Conservation (phyloP, 495 filamentous ascomycete species). For the Geoglossum glabrum region DNA sequence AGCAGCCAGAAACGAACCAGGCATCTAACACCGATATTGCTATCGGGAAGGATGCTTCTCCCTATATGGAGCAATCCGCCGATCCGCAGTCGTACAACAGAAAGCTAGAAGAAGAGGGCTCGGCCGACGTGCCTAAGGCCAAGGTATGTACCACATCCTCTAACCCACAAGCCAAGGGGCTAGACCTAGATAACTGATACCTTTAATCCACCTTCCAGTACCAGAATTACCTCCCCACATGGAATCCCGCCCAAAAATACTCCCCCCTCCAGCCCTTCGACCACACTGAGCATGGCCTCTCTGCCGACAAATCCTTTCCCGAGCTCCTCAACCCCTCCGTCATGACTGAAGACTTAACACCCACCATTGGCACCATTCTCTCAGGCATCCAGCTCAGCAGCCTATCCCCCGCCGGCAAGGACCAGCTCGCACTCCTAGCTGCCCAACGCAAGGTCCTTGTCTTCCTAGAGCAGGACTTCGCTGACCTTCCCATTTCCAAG, state of each 20-base stretch:
- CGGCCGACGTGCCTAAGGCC: no score
- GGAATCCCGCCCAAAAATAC: slow-evolving; percentile 9
- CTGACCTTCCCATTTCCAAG: slow-evolving; percentile 46
- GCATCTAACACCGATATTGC: no score
- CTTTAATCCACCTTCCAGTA: neutral
- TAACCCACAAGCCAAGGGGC: no score
- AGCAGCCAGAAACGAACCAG: no score
- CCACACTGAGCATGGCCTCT: slow-evolving; percentile 19
- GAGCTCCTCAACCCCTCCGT: slow-evolving; percentile 20
- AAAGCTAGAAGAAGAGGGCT: no score
- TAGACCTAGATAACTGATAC: no score
- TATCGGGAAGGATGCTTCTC: no score
- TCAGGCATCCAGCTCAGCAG: slow-evolving; percentile 54
- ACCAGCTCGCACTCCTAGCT: slow-evolving; percentile 61
- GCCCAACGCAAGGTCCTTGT: slow-evolving; percentile 61
- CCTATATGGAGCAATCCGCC: no score
- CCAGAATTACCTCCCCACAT: neutral
- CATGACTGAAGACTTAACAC: slow-evolving; percentile 38
- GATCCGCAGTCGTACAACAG: no score
- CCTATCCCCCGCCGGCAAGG: slow-evolving; percentile 45
- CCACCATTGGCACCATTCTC: slow-evolving; percentile 57
- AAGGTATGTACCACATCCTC: neutral
- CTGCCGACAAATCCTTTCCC: no score
- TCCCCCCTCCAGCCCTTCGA: slow-evolving; percentile 24
- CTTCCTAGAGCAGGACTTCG: slow-evolving; percentile 64